Percentiles rank a stretch among this genome's conserved stretches.
Evolutionary conservation across 2,329 filamentous ascomycete species (phyloP).

Genomic region (Fusarium devonianum): DNA sequence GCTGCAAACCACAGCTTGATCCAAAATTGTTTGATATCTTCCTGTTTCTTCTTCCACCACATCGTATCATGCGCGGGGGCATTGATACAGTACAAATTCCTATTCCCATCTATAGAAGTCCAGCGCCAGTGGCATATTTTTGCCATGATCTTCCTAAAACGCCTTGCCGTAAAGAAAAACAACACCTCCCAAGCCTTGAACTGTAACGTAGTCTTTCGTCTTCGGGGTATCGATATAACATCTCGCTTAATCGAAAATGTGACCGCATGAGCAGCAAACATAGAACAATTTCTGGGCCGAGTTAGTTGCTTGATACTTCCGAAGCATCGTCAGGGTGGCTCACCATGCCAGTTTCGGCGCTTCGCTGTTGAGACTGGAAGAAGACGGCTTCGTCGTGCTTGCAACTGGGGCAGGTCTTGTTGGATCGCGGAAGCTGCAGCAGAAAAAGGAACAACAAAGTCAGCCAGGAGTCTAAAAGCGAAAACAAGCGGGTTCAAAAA

Average conservation of each 20-base stretch:
- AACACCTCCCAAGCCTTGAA: constrained; percentile 25
- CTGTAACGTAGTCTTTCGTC: constrained; percentile 18
- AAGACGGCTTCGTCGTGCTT: constrained; percentile 91
- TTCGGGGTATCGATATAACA: constrained; percentile 38
- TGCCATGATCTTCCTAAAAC: constrained; percentile 30
- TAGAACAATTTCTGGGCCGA: constrained; percentile 80
- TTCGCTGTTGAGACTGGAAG: constrained; percentile 98
- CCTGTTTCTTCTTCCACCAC: not conserved
- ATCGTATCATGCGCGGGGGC: not conserved
- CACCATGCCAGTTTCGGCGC: constrained; percentile 98
- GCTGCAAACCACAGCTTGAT: constrained; percentile 11
- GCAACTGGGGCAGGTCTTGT: constrained; percentile 85
- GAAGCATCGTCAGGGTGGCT: constrained; percentile 45
- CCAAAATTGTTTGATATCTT: constrained; percentile 4
- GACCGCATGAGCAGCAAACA: constrained; percentile 92
- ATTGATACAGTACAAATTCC: constrained; percentile 30
- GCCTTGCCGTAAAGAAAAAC: constrained; percentile 33
- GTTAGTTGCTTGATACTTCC: constrained; percentile 6
- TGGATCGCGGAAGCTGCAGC: constrained; percentile 85
- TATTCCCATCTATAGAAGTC: constrained; percentile 15
- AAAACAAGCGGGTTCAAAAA: constrained; percentile 41
- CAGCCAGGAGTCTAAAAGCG: constrained; percentile 50
- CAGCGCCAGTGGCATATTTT: constrained; percentile 20
- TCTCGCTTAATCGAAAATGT: constrained; percentile 72
- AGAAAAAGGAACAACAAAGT: constrained; percentile 48